These are phyloP conservation scores for Naumovozyma castellii DNA, from an alignment of 805 yeast species.

Conservation along the genomic window DNA sequence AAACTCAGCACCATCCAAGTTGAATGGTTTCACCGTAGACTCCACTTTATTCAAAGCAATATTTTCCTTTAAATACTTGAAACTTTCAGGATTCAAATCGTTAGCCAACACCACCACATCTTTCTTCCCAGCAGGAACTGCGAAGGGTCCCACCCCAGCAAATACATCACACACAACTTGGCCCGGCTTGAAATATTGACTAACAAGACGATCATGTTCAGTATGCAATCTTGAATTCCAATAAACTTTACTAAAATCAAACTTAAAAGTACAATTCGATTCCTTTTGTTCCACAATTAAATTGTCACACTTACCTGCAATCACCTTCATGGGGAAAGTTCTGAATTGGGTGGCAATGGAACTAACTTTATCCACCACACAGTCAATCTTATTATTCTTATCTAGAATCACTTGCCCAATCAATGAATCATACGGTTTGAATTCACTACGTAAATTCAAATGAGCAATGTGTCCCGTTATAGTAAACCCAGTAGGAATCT, in stretches of 20 bases:
- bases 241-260: slow-evolving; percentile 88
- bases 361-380: slow-evolving; percentile 88
- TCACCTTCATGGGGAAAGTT: slow-evolving; percentile 86
- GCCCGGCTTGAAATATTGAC: slow-evolving; percentile 44
- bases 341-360: slow-evolving; percentile 80
- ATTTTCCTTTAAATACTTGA: slow-evolving; percentile 57
- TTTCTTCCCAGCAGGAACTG: slow-evolving; percentile 88
- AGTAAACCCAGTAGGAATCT: slow-evolving; percentile 84
- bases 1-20: slow-evolving; percentile 76
- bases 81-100: slow-evolving; percentile 86
- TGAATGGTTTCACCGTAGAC: slow-evolving; percentile 50
- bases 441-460: slow-evolving; percentile 73
- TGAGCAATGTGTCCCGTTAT: slow-evolving; percentile 95
- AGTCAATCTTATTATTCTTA: slow-evolving; percentile 63
- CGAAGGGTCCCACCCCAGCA: slow-evolving; percentile 99
- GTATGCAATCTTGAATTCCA: slow-evolving; percentile 95
- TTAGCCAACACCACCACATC: slow-evolving; percentile 76
- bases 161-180: slow-evolving; percentile 88
- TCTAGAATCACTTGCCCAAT: slow-evolving; percentile 89
- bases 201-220: slow-evolving; percentile 79
- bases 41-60: slow-evolving; percentile 53
- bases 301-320: slow-evolving; percentile 70
- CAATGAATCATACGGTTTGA: slow-evolving; percentile 65
- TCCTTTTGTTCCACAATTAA: slow-evolving; percentile 76
- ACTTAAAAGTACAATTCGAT: slow-evolving; percentile 72